Evolutionary conservation across 768 basidiomycete species (phyloP).

Genomic region (Tricholoma saponaceum): DNA sequence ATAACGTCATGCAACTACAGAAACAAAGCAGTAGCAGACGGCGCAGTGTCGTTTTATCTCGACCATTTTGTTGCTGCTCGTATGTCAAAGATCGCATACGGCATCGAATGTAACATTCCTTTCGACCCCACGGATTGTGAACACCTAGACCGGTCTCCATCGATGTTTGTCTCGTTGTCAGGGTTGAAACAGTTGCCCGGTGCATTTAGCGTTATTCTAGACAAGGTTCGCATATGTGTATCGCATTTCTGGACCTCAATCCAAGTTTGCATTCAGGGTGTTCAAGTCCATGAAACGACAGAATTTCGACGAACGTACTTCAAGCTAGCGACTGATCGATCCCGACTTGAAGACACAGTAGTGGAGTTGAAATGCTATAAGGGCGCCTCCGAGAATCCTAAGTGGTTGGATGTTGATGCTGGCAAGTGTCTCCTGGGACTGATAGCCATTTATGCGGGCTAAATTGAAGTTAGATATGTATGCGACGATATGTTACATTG

Average conservation of each 20-base stretch:
- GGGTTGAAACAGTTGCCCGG: conserved; percentile 9
- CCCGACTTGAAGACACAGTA: neutral
- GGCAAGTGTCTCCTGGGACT: neutral
- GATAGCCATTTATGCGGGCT: neutral
- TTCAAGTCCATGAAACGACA: conserved; percentile 25
- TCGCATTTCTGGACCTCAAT: neutral
- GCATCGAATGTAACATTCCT: neutral
- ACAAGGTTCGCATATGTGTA: conserved; percentile 14
- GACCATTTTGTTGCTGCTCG: conserved; percentile 15
- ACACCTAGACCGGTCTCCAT: conserved; percentile 4
- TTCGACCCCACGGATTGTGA: conserved; percentile 7
- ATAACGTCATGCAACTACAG: neutral
- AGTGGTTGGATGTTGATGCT: conserved; percentile 12
- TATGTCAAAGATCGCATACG: conserved; percentile 13
- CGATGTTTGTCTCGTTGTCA: neutral
- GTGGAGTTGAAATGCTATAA: conserved; percentile 17
- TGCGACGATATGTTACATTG: conserved; percentile 8
- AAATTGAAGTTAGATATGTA: conserved; percentile 5
- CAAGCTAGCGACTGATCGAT: neutral
- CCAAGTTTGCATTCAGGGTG: conserved; percentile 22
- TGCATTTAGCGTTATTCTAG: conserved; percentile 21
- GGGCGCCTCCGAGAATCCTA: conserved; percentile 10
- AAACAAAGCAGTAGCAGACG: conserved; percentile 3
- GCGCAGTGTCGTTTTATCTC: conserved; percentile 4
- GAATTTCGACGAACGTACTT: conserved; percentile 15